Evolutionary conservation across 2,329 filamentous ascomycete species (phyloP), one percentile per base, ranked within the genome.

Genomic region (Aureobasidium vineae): DNA sequence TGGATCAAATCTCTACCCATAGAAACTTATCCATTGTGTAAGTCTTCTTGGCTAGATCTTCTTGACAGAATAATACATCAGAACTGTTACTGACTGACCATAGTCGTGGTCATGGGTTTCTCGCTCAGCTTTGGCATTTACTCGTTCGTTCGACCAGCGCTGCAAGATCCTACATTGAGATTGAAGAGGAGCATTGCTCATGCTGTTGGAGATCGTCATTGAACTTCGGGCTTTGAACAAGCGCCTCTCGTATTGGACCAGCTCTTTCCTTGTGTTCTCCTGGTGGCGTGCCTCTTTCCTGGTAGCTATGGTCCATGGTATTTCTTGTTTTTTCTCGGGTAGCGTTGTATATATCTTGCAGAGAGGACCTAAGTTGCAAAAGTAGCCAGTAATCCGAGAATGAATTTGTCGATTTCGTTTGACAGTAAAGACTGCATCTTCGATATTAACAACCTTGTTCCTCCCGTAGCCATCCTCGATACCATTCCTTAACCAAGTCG

Each of bases 1-100:
- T 63, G 59, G 59, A 50, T 63, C 59, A 63, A 63, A n/a, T 63
- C 59, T 16, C 16, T 63, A 19, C 59, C 59, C 7, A 16, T 63
- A 26, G 59, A 63, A 21, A 63, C 59, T 15, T 63, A 63, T 19
- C 59, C 59, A 16, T 21, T 63, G 47, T 63, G 59, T 63, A 63
- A 41, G 59, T 41, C 3, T 11, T 41, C 3, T 11, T 33, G 15
- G n/a, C 11, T 13, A 7, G 1, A 26, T 11, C 1, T 4, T 31
- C 4, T 13, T 3, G 19, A 21, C 2, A 16, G 7, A 5, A 13
- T 1, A 3, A 28, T n/a, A n/a, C n/a, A n/a, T n/a, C n/a, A n/a
- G n/a, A n/a, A n/a, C n/a, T n/a, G n/a, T 49, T 26, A 28, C 41
- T 61, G 57, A 59, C 21, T 19, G 15, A 31, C 4, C 7, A 38